Evolutionary conservation across 345 rosid species (phyloP), one percentile per base, ranked within the genome.

Genomic region (Toxicodendron radicans): DNA sequence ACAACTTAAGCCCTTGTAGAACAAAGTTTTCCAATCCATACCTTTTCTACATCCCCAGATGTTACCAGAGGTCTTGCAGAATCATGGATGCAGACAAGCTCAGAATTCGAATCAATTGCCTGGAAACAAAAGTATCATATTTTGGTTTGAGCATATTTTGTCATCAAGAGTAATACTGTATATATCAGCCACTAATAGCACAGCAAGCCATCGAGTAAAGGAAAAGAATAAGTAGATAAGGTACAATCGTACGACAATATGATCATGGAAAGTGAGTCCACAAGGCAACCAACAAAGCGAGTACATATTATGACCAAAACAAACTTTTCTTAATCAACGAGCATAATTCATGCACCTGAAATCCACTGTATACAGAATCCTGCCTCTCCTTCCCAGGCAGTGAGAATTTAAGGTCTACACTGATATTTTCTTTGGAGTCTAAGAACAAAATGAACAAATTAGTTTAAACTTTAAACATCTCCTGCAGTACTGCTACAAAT

Each of bases 331-430:
- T 18, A 32, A 71, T 64, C 20, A 14, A 35, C 35, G 45, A 48
- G 9, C 38, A 73, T 43, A 70, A 14, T 12, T 24, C 17, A 64
- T 17, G 57, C 66, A 94, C 98, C 98, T 95, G 97, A 85, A 95
- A 91, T 59, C 97, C 97, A 69, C 79, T 90, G 80, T 81, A 88
- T 38, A 95, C 97, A 61, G 99, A 95, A 78, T 95, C 97, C 79
- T 95, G 99, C 76, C 99, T 88, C 84, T 95, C 99, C 83, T 92
- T 92, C 66, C 97, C 99, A 10, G 99, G 99, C 66, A 92, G 79
- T 45, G 95, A 81, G 58, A 92, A 92, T 81, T 87, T 91, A 62
- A 95, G 90, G 78, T 86, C 87, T 32, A 87, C 85, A 32, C 69
- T 75, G 70, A 91, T 77, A 17, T 82, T 73, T 38, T 85, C 91